A percentile compares a stretch with the other conserved stretches of the same genome.
phyloP scores from a whole-genome alignment of 441 rosid genomes.

The Populus hybrid region DNA sequence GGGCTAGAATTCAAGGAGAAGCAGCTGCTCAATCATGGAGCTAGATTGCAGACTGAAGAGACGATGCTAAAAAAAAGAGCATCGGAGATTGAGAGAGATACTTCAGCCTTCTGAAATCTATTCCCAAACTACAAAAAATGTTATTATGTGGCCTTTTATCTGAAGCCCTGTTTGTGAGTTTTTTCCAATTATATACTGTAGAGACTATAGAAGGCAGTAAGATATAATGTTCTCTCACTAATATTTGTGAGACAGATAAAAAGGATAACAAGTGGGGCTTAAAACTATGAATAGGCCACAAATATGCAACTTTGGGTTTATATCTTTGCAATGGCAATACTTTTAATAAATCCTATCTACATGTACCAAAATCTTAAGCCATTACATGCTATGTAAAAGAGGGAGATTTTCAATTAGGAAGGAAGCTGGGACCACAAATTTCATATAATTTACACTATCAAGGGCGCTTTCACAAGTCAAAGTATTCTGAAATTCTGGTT shows the following conservation, averaged over 20 bases:
- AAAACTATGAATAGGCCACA: too few relatives aligned
- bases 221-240: not conserved
- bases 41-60: not conserved
- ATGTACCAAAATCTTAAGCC: not conserved
- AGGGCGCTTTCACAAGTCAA: not conserved
- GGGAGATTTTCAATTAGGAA: not conserved
- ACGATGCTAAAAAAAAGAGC: not conserved
- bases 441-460: too few relatives aligned
- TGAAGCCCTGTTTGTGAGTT: not conserved
- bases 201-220: not conserved
- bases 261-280: not conserved
- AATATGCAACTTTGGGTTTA: too few relatives aligned
- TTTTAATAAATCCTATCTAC: not conserved
- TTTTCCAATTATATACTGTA: not conserved
- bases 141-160: not conserved
- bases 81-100: too few relatives aligned
- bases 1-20: not conserved
- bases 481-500: not conserved
- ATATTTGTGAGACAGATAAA: not conserved
- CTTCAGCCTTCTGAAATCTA: too few relatives aligned
- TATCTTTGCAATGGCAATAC: too few relatives aligned
- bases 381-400: not conserved
- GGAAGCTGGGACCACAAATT: not conserved
- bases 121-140: too few relatives aligned
- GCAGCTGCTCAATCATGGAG: not conserved